A percentile compares a stretch with the other conserved stretches of the same genome.
Evolutionary conservation across 2,329 filamentous ascomycete species (phyloP).

Genomic region (Aspergillus sergii): DNA sequence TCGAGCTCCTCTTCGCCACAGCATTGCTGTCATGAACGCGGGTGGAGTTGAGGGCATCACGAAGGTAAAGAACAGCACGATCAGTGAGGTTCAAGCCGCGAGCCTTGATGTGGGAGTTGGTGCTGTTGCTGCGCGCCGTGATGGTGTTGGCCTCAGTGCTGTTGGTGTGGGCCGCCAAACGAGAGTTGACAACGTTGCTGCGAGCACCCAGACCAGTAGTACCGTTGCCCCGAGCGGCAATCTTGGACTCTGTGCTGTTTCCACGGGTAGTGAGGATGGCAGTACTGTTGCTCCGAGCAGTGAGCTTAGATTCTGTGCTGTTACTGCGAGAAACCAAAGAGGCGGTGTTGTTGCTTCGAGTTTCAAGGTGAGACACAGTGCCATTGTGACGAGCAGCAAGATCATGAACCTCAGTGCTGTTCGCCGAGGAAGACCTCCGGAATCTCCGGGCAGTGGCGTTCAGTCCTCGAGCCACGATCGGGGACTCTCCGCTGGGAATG

Average conservation of each 20-base stretch:
- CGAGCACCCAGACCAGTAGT: background rate
- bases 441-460: constrained; percentile 7
- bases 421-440: constrained; percentile 6
- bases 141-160: background rate
- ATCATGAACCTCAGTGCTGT: constrained; percentile 10
- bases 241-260: background rate
- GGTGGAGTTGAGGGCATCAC: constrained; percentile 14
- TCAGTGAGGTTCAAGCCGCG: constrained; percentile 11
- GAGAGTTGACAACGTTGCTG: background rate
- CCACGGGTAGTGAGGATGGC: background rate
- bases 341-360: constrained; percentile 9
- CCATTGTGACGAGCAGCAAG: constrained; percentile 4
- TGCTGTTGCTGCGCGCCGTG: constrained; percentile 2
- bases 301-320: too few species aligned
- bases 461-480: constrained; percentile 3
- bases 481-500: background rate
- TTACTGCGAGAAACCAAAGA: too few species aligned
- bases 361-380: background rate
- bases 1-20: constrained; percentile 7
- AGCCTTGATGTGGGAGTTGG: constrained; percentile 7
- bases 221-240: constrained; percentile 1
- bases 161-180: background rate
- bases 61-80: constrained; percentile 9
- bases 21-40: constrained; percentile 1
- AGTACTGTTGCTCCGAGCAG: constrained; percentile 6